Base-by-base conservation (phyloP, 2,329 filamentous ascomycete species). In the Paraphoma sp. region DNA sequence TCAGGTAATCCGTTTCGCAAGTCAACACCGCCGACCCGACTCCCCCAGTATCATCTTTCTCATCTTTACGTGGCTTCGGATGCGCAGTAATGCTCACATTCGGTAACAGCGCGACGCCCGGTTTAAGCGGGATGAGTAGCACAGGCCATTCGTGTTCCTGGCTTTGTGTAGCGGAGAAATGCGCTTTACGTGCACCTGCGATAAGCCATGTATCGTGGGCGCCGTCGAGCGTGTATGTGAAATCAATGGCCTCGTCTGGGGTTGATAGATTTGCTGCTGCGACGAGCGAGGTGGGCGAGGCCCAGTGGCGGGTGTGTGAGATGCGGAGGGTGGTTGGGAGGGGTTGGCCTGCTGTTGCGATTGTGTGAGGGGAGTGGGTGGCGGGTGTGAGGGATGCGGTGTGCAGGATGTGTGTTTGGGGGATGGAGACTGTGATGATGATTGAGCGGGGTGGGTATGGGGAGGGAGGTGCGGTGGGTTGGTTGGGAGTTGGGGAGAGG, bases 341-440 rank as follows among this genome's bases (percentile, higher is more conserved):
- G 3, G 90, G 83, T 69, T 91, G 84, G 64, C 91, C 91, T 9
- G 86, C 81, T 16, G 80, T 81, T 8, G 86, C 81, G 0, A 85
- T 79, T 0, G 59, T 75, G 54, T 51, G 74, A 42, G 52, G 63
- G 45, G 50, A 40, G 1, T 51, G 36, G 1, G 67, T 65, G 49
- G 73, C 63, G 56, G 77, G 62, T 43, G 71, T 75, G 70, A 94
- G 83, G 50, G 90, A 87, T 2, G 90, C 89, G 0, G 91, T 96
- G 75, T 96, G 90, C 0, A 98, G 86, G 17, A 97, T 86, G 46
- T 91, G 87, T 1, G 97, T 83, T 1, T 89, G 88, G 0, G 94
- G 94, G 1, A 99, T 87, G 56, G 97, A 92, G 12, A 99, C 93
- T 0, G 93, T 91, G 51, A 99, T 96, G 30, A 90, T 82, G 65